phyloP scores from a whole-genome alignment of 129 eudicot species.

The Escallonia rubra region DNA sequence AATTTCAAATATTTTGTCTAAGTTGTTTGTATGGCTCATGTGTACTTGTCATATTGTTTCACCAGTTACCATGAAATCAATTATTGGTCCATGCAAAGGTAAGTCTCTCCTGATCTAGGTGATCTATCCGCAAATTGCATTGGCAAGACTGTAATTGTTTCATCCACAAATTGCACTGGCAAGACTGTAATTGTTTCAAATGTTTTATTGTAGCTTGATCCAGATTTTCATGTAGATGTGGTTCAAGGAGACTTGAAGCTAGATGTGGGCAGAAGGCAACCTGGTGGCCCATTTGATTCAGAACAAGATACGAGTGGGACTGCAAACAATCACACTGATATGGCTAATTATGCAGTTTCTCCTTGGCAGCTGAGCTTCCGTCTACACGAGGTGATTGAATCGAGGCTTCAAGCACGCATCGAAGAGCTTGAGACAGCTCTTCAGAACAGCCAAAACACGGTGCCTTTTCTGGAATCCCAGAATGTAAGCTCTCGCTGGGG shows the following conservation, averaged over 20 bases:
- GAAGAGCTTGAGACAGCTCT: conserved; percentile 73
- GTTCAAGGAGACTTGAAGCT: conserved; percentile 53
- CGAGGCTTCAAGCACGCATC: conserved; percentile 68
- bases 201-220: conserved; percentile 38
- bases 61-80: too few species aligned
- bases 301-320: conserved; percentile 42
- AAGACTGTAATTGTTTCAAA: background rate
- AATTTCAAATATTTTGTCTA: too few species aligned
- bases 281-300: conserved; percentile 24
- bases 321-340: conserved; percentile 29
- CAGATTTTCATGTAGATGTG: conserved; percentile 44
- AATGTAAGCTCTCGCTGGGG: conserved; percentile 27
- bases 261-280: conserved; percentile 27
- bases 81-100: background rate
- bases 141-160: too few species aligned
- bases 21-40: too few species aligned
- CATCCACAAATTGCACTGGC: too few species aligned
- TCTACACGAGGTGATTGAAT: conserved; percentile 78
- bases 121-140: background rate
- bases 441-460: conserved; percentile 23
- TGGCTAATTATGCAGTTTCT: conserved; percentile 54
- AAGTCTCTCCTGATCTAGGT: background rate
- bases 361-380: conserved; percentile 72
- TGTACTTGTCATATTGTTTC: too few species aligned
- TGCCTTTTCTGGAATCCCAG: conserved; percentile 18